These are phyloP conservation scores for Incumbomyces delicatus DNA, from an alignment of 2,329 filamentous ascomycete species.

Conservation along the genomic window DNA sequence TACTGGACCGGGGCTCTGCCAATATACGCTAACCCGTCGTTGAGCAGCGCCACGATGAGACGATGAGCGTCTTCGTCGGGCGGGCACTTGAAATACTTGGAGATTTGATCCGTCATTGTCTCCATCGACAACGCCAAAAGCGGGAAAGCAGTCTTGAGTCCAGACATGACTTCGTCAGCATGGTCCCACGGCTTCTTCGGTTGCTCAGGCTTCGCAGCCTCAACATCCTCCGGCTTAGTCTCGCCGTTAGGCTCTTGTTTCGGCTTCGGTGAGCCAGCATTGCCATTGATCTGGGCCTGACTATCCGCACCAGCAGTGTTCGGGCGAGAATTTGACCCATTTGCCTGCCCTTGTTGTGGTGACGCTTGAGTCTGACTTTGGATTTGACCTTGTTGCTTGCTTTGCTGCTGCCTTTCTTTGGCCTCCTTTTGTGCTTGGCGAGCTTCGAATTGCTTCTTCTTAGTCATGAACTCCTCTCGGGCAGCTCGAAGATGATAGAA, in stretches of 20 bases:
- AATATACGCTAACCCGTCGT: constrained; percentile 89
- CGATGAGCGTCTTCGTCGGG: constrained; percentile 97
- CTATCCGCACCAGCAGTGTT: constrained; percentile 37
- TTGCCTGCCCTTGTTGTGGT: constrained; percentile 4
- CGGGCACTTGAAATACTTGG: constrained; percentile 98
- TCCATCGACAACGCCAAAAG: constrained; percentile 96
- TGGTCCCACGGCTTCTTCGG: constrained; percentile 87
- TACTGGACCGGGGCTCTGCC: constrained; percentile 79
- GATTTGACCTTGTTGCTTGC: constrained; percentile 11
- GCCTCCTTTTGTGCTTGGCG: constrained; percentile 7
- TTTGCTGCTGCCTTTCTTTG: constrained; percentile 7
- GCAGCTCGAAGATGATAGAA: constrained; percentile 94
- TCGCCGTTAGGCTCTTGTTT: constrained; percentile 46
- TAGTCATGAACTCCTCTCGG: constrained; percentile 82
- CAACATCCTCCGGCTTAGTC: constrained; percentile 31
- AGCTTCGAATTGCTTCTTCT: constrained; percentile 55
- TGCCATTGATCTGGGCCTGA: constrained; percentile 18
- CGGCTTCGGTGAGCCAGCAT: constrained; percentile 29
- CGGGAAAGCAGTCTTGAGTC: constrained; percentile 93
- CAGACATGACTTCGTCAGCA: constrained; percentile 88
- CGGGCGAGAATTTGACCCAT: constrained; percentile 25
- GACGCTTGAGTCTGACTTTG: constrained; percentile 9
- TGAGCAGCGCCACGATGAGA: constrained; percentile 91
- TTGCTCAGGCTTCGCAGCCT: constrained; percentile 26
- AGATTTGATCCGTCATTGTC: constrained; percentile 97